Percentiles rank a stretch among this genome's conserved stretches.
phyloP scores from a whole-genome alignment of 148 eudicot genomes.

The Spergularia bocconei region DNA sequence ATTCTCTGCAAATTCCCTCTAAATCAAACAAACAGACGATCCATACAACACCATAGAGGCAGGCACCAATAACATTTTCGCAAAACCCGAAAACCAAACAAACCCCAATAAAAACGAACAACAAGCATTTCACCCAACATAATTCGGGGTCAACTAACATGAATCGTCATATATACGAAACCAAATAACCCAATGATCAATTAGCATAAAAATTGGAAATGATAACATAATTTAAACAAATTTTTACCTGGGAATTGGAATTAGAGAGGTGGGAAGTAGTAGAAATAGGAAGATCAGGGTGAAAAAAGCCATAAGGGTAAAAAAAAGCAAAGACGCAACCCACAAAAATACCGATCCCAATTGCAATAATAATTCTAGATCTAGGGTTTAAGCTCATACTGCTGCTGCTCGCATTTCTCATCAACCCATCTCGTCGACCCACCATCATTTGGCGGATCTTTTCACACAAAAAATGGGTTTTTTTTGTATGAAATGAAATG shows the following conservation, averaged over 20 bases:
- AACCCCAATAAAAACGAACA: not conserved
- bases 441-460: conserved; percentile 39
- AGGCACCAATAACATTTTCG: not conserved
- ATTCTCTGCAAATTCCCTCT: not conserved
- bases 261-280: conserved; percentile 27
- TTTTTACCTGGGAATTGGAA: conserved; percentile 40
- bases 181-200: not conserved
- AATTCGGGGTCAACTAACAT: too few relatives aligned
- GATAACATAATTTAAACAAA: not conserved
- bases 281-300: conserved; percentile 23
- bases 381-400: conserved; percentile 33
- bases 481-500: not conserved
- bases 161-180: too few relatives aligned
- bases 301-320: conserved; percentile 60
- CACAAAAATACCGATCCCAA: conserved; percentile 47
- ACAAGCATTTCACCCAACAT: not conserved
- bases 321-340: conserved; percentile 59
- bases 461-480: not conserved
- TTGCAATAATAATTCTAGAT: conserved; percentile 50
- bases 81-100: not conserved
- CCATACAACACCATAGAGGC: not conserved
- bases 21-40: not conserved
- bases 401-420: conserved; percentile 27
- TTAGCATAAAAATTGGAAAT: too few relatives aligned
- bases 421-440: conserved; percentile 53